Percentiles rank a stretch among this genome's conserved stretches.
Evolutionary conservation across 2,329 filamentous ascomycete genomes (phyloP).

Genomic region (Chaetomiaceae sp.): DNA sequence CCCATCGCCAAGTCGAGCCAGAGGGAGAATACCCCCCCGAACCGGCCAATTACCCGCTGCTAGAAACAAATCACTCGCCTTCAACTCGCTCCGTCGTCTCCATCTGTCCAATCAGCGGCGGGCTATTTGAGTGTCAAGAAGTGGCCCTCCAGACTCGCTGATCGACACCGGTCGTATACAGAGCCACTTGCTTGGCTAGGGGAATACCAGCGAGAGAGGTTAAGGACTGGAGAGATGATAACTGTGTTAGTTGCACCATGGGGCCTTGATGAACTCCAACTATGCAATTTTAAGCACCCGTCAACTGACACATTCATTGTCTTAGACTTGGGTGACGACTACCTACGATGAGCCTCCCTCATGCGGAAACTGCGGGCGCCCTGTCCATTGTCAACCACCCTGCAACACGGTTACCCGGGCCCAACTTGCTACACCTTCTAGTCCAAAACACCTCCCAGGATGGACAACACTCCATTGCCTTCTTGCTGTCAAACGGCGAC

Average conservation of each 20-base stretch:
- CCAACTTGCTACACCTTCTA: conserved; percentile 52
- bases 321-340: background rate
- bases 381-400: conserved; percentile 46
- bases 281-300: too few species aligned
- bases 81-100: conserved; percentile 13
- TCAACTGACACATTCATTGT: background rate
- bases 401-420: conserved; percentile 40
- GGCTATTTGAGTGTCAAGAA: conserved; percentile 13
- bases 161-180: background rate
- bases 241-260: background rate
- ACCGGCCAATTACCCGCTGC: conserved; percentile 16
- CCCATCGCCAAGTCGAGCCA: background rate
- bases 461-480: conserved; percentile 58
- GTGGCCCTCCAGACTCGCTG: background rate
- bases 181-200: background rate
- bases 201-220: too few species aligned
- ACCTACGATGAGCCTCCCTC: background rate
- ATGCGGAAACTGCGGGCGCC: background rate
- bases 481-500: conserved; percentile 46
- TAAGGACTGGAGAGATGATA: too few species aligned
- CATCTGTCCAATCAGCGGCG: conserved; percentile 18
- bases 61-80: conserved; percentile 22
- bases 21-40: background rate
- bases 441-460: conserved; percentile 42
- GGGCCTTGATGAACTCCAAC: background rate